Percentiles rank a stretch among this genome's conserved stretches.
These are phyloP conservation scores for Nicotiana knightiana DNA, from an alignment of 257 asterid genomes.

Conservation along the genomic window DNA sequence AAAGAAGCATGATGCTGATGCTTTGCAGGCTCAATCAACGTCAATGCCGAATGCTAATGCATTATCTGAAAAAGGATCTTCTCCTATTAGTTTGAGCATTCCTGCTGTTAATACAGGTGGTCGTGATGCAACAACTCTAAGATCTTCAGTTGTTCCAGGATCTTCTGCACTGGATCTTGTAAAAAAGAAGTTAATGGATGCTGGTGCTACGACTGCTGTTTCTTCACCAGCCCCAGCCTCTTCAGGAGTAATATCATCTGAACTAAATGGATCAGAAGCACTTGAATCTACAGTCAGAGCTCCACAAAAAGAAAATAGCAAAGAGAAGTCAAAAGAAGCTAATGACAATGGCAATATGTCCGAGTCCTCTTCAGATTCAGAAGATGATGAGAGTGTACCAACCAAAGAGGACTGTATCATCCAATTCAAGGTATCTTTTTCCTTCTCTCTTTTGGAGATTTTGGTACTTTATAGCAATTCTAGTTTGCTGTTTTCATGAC, in stretches of 20 bases:
- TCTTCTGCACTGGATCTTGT: conserved; percentile 96
- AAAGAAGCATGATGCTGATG: conserved; percentile 67
- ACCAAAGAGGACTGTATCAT: conserved; percentile 72
- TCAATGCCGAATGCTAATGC: conserved; percentile 34
- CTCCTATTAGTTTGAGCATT: conserved; percentile 60
- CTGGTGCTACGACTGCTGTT: conserved; percentile 57
- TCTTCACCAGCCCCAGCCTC: conserved; percentile 50
- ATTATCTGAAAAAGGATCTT: conserved; percentile 56
- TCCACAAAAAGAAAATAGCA: conserved; percentile 51
- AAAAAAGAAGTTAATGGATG: conserved; percentile 91
- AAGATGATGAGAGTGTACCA: conserved; percentile 83
- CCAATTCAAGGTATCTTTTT: conserved; percentile 70
- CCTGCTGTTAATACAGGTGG: conserved; percentile 97
- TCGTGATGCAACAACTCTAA: conserved; percentile 73
- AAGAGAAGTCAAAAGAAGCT: conserved; percentile 59
- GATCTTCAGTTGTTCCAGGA: conserved; percentile 46
- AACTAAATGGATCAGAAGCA: conserved; percentile 59
- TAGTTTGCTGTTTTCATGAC: background rate
- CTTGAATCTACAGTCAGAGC: conserved; percentile 40
- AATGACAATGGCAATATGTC: conserved; percentile 66
- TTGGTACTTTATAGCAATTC: background rate
- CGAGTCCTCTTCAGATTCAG: conserved; percentile 90
- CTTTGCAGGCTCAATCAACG: conserved; percentile 45
- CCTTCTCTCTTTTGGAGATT: background rate
- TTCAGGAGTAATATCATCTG: conserved; percentile 41